Evolutionary conservation across 768 basidiomycete species (phyloP), one percentile per base, ranked within the genome.

Genomic region (Cyclocybe aegerita): DNA sequence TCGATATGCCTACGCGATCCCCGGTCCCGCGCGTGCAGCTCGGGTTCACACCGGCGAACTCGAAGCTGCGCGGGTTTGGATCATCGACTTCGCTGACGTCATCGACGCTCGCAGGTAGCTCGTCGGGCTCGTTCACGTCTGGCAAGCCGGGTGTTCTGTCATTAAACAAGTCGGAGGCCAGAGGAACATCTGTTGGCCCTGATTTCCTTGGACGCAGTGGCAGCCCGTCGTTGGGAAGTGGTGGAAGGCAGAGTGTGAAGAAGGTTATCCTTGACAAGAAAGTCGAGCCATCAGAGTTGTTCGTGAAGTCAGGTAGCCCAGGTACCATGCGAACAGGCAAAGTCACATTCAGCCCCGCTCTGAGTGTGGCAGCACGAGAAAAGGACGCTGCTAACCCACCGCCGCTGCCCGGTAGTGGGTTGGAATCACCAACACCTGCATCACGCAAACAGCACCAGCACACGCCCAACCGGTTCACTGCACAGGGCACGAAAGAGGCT

Each of bases 211-310:
- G 75, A 39, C 78, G 78, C 29, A 81, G 80, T 48, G 70, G 79
- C 8, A 85, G 81, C 55, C 83, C 86, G 1, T 74, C 82, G 4
- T 66, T 90, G 43, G 88, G 89, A 5, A 86, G 80, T 59, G 88
- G 82, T 38, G 75, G 70, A 51, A 76, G 86, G 48, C 82, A 87
- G 50, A 96, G 92, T 63, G 91, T 96, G 50, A 98, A 98, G 75
- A 96, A 96, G 64, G 78, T 98, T 50, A 85, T 93, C 34, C 65
- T 97, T 54, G 89, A 93, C 62, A 93, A 90, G 69, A 92, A 86
- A 63, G 74, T 90, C 11, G 87, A 90, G 45, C 78, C 89, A 23
- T 70, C 80, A 17, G 87, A 92, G 54, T 60, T 92, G 45, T 86
- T 91, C 60, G 65, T 64, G 37, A 79, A 78, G 60, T 72, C 75